Conservation (phyloP, 1,284 basidiomycete genomes). For the Fomitopsis pinicola region DNA sequence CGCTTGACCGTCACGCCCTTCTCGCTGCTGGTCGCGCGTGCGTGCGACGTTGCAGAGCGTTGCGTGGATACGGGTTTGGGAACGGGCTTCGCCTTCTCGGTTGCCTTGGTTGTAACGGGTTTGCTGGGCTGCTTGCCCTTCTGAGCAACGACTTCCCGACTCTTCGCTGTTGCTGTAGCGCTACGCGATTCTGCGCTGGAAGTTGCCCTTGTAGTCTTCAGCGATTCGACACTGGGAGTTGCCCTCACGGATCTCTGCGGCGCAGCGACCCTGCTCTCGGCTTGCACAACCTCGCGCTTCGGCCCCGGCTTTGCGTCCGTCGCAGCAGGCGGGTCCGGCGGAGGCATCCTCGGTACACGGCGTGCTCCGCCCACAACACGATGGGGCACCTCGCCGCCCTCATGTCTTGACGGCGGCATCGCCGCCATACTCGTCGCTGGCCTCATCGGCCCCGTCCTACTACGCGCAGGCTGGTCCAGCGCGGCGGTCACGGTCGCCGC, state of each 20-base stretch:
- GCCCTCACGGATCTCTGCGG: background rate
- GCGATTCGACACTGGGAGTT: background rate
- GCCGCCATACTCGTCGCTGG: slow-evolving; percentile 6
- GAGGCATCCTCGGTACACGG: slow-evolving; percentile 16
- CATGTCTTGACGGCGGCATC: slow-evolving; percentile 4
- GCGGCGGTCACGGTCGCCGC: background rate
- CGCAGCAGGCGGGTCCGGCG: background rate
- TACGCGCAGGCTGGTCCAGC: background rate
- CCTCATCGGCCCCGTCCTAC: slow-evolving; percentile 11
- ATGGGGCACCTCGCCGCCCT: slow-evolving; percentile 10
- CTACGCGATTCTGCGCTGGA: too few relatives aligned
- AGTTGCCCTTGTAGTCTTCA: too few relatives aligned
- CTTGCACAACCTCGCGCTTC: background rate
- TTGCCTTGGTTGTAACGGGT: background rate
- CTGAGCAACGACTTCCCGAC: background rate
- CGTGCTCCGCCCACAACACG: slow-evolving; percentile 20
- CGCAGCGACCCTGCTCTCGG: background rate
- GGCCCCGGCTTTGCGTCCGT: background rate
- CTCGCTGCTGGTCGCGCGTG: background rate
- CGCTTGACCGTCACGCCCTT: background rate
- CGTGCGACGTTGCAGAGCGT: background rate
- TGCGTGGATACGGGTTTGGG: background rate
- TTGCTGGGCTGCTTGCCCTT: background rate
- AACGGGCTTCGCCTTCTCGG: background rate
- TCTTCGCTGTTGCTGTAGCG: background rate